A percentile compares a stretch with the other conserved stretches of the same genome.
Evolutionary conservation across 129 eudicot genomes (phyloP).

Genomic region (Scalesia atractyloides): DNA sequence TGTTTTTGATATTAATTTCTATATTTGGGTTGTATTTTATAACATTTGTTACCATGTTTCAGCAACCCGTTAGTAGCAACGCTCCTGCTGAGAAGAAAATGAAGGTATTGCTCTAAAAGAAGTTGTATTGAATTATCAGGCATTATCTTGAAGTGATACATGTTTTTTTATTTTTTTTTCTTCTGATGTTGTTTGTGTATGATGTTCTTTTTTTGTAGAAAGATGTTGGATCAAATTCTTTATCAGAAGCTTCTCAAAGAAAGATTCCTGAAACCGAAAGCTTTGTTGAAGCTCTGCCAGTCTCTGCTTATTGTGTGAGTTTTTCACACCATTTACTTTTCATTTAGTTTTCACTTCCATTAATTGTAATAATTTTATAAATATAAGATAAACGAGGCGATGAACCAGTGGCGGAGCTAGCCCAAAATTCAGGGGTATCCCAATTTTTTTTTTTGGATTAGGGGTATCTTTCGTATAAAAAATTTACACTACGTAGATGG

Average conservation of each 20-base stretch:
- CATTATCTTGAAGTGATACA: too few relatives aligned
- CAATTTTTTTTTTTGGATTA: too few relatives aligned
- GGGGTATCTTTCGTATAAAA: too few relatives aligned
- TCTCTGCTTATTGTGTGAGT: conserved; percentile 73
- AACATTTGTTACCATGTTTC: conserved; percentile 39
- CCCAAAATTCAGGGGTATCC: too few relatives aligned
- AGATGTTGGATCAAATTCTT: conserved; percentile 51
- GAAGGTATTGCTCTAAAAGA: conserved; percentile 49
- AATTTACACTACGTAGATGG: too few relatives aligned
- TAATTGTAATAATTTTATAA: background rate
- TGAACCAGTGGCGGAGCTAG: too few relatives aligned
- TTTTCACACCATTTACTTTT: conserved; percentile 7
- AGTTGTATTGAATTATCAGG: too few relatives aligned
- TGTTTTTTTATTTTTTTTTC: background rate
- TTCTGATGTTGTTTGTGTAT: conserved; percentile 10
- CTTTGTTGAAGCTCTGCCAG: conserved; percentile 55
- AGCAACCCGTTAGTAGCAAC: conserved; percentile 60
- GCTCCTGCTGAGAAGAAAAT: conserved; percentile 42
- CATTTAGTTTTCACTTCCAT: background rate
- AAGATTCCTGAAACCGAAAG: conserved; percentile 55
- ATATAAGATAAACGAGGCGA: conserved; percentile 5
- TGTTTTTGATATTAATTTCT: background rate
- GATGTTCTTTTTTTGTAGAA: conserved; percentile 36
- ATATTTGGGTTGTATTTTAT: background rate
- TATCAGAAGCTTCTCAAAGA: conserved; percentile 38